phyloP scores from a whole-genome alignment of 2,329 filamentous ascomycete genomes.

The Pseudogymnoascus sp. region DNA sequence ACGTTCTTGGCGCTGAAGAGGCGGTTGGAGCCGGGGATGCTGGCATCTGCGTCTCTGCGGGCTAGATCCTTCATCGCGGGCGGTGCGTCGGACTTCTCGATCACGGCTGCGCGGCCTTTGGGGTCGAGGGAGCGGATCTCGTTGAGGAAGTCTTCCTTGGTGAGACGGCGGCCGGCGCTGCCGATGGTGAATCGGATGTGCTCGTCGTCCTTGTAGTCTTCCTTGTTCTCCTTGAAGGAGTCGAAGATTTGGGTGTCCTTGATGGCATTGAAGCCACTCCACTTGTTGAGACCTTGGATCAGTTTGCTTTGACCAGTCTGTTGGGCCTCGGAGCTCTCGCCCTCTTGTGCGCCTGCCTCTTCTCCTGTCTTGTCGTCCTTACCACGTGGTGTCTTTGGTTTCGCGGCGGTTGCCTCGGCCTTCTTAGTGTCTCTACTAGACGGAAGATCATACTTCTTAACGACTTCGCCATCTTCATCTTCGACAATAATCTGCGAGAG shows the following conservation, averaged over 20 bases:
- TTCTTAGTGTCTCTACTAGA: constrained; percentile 36
- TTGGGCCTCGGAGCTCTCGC: constrained; percentile 28
- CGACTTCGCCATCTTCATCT: constrained; percentile 76
- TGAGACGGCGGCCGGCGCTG: constrained; percentile 66
- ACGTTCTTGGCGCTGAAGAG: constrained; percentile 31
- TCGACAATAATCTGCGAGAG: constrained; percentile 66
- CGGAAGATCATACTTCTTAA: constrained; percentile 74
- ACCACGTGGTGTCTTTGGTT: constrained; percentile 47
- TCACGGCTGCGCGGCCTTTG: constrained; percentile 38
- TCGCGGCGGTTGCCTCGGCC: constrained; percentile 30
- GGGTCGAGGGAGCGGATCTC: constrained; percentile 67
- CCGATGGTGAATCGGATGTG: constrained; percentile 70
- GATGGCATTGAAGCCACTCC: constrained; percentile 19
- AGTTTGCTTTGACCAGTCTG: constrained; percentile 10
- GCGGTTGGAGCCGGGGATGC: constrained; percentile 19
- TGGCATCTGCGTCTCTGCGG: constrained; percentile 21
- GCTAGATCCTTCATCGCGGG: constrained; percentile 24
- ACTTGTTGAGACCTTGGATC: constrained; percentile 15
- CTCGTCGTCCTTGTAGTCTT: constrained; percentile 57
- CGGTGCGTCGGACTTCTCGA: constrained; percentile 22
- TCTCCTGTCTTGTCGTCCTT: not conserved
- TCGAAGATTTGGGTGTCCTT: constrained; percentile 12
- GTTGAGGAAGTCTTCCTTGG: constrained; percentile 69
- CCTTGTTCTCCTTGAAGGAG: constrained; percentile 18
- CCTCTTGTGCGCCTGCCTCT: constrained; percentile 35